phyloP scores from a whole-genome alignment of 305 asterid species.

The Rubia occidens region DNA sequence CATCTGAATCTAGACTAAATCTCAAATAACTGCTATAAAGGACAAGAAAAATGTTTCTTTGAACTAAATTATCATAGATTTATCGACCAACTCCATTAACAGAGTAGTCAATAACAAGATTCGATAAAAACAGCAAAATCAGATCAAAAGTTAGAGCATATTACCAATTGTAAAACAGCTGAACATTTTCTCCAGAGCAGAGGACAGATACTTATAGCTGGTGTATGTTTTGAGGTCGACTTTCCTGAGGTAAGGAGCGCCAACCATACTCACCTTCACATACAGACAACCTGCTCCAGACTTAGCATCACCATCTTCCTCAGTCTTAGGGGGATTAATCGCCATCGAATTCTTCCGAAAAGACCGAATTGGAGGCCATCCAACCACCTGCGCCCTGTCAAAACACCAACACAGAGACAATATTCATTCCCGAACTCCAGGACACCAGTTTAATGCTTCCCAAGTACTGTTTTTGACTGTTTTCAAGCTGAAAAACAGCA shows the following conservation, averaged over 20 bases:
- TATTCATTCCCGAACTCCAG: not conserved
- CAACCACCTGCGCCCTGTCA: conserved; percentile 43
- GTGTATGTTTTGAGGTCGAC: conserved; percentile 30
- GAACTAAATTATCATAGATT: not conserved
- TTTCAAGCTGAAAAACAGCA: not conserved
- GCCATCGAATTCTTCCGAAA: conserved; percentile 38
- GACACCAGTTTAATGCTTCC: not conserved
- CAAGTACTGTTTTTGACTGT: not conserved
- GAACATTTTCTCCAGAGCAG: conserved; percentile 43
- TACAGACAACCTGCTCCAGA: conserved; percentile 29
- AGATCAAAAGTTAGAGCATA: not conserved
- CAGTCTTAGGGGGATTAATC: conserved; percentile 28
- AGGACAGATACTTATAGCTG: conserved; percentile 31
- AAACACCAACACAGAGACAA: not conserved
- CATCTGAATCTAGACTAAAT: too few relatives aligned
- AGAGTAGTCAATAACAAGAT: not conserved
- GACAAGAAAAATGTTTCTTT: not conserved
- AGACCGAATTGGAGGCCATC: conserved; percentile 52
- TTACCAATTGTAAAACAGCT: conserved; percentile 38
- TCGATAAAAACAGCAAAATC: too few relatives aligned
- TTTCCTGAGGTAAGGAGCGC: conserved; percentile 44
- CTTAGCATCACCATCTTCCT: conserved; percentile 27
- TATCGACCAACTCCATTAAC: not conserved
- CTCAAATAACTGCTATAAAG: not conserved
- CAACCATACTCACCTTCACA: conserved; percentile 48